A percentile compares a stretch with the other conserved stretches of the same genome.
Evolutionary conservation across 352 stramenopile species (phyloP).

Genomic region (Achlya hypogyna): DNA sequence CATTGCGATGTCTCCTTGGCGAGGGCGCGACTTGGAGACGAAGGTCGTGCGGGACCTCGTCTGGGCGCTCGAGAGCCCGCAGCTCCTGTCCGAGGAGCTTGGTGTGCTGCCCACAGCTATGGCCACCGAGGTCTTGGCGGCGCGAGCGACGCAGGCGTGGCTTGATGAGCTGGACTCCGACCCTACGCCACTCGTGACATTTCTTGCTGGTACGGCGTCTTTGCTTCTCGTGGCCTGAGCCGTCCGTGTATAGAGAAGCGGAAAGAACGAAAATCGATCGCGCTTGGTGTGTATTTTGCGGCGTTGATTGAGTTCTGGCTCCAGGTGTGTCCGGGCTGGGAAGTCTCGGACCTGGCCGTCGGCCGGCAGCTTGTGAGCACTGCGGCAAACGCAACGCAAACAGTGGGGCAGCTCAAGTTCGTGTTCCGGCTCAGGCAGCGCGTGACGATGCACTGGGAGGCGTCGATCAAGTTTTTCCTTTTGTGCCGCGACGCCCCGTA

Average conservation of each 20-base stretch:
- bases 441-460: slow-evolving; percentile 56
- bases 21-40: not conserved
- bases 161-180: slow-evolving; percentile 34
- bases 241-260: slow-evolving; percentile 29
- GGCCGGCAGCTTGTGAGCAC: slow-evolving; percentile 45
- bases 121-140: not conserved
- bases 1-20: not conserved
- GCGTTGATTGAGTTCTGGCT: slow-evolving; percentile 62
- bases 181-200: slow-evolving; percentile 34
- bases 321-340: slow-evolving; percentile 36
- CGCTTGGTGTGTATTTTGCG: slow-evolving; percentile 64
- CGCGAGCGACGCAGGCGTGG: slow-evolving; percentile 30
- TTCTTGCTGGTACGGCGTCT: slow-evolving; percentile 24
- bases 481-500: slow-evolving; percentile 21
- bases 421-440: slow-evolving; percentile 35
- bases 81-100: slow-evolving; percentile 42
- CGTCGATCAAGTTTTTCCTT: slow-evolving; percentile 74
- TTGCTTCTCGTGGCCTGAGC: not conserved
- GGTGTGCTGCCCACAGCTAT: slow-evolving; percentile 17
- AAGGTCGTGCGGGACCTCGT: slow-evolving; percentile 65
- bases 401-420: slow-evolving; percentile 68
- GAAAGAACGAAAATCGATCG: slow-evolving; percentile 29
- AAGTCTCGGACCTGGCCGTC: slow-evolving; percentile 34
- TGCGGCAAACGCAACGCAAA: slow-evolving; percentile 41
- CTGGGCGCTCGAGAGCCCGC: slow-evolving; percentile 48